Percentiles rank a stretch among this genome's conserved stretches.
These are phyloP conservation scores for Fusarium mangiferae DNA, from an alignment of 2,329 filamentous ascomycete genomes.

Conservation along the genomic window DNA sequence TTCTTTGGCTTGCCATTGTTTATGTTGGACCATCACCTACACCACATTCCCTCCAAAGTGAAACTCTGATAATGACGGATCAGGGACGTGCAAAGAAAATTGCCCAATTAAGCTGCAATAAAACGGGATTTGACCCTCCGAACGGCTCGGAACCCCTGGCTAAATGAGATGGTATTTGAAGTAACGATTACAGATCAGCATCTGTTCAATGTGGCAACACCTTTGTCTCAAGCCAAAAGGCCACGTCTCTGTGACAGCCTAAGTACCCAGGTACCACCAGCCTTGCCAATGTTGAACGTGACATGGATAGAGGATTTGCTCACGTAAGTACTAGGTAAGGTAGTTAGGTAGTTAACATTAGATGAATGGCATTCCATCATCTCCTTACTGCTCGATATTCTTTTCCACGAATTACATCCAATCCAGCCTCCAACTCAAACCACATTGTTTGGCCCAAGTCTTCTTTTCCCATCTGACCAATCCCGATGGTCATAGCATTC, in stretches of 20 bases:
- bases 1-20: not conserved
- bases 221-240: slow-evolving; percentile 18
- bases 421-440: not conserved
- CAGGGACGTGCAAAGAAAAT: slow-evolving; percentile 22
- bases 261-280: not conserved
- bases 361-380: not conserved
- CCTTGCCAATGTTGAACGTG: slow-evolving; percentile 3
- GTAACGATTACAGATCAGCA: not conserved
- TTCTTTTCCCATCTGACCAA: not conserved
- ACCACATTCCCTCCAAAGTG: not conserved
- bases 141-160: slow-evolving; percentile 8
- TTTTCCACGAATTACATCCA: slow-evolving; percentile 12
- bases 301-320: not conserved
- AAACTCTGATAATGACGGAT: slow-evolving; percentile 2
- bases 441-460: not conserved
- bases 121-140: slow-evolving; percentile 33
- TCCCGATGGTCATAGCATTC: not conserved
- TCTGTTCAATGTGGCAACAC: slow-evolving; percentile 28
- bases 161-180: slow-evolving; percentile 2
- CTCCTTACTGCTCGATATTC: slow-evolving; percentile 9
- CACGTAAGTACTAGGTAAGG: not conserved
- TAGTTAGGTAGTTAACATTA: not conserved
- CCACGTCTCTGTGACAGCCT: slow-evolving; percentile 17
- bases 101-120: slow-evolving; percentile 30
- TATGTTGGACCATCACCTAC: not conserved